phyloP scores from a whole-genome alignment of 2,329 filamentous ascomycete genomes.

The Arthrobotrys musiformis region DNA sequence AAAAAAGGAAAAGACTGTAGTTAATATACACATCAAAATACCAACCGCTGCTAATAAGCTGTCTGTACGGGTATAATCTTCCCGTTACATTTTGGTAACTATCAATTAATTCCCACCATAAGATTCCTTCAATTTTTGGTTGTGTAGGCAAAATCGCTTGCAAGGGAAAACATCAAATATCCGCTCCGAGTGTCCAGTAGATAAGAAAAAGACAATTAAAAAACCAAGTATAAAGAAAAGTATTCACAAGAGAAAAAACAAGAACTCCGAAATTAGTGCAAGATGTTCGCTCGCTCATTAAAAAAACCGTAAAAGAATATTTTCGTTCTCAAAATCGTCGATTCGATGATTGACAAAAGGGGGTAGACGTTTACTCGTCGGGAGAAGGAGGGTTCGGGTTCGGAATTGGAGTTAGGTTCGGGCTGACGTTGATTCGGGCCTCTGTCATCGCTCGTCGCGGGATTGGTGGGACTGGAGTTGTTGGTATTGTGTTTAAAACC shows the following conservation, averaged over 20 bases:
- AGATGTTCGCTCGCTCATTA: background rate
- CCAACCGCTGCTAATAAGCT: background rate
- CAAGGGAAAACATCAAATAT: background rate
- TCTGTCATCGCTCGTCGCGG: slow-evolving; percentile 39
- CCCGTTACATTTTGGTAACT: background rate
- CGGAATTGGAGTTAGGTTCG: background rate
- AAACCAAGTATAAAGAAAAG: background rate
- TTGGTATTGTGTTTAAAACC: background rate
- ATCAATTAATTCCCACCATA: slow-evolving; percentile 9
- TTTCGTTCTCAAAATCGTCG: too few relatives aligned
- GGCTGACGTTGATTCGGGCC: background rate
- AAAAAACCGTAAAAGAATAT: background rate
- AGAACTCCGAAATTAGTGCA: slow-evolving; percentile 21
- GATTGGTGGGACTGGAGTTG: slow-evolving; percentile 11
- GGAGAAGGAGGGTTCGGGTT: slow-evolving; percentile 15
- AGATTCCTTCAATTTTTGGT: background rate
- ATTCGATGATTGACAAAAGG: too few relatives aligned
- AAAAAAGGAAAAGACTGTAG: slow-evolving; percentile 6
- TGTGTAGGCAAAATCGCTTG: background rate
- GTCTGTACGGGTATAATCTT: too few relatives aligned
- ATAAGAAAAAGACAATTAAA: background rate
- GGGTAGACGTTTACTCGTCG: slow-evolving; percentile 19
- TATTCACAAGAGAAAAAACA: background rate
- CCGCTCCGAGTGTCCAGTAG: slow-evolving; percentile 13
- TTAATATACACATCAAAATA: slow-evolving; percentile 5